phyloP scores from a whole-genome alignment of 805 yeast genomes.

The Suhomyces prunicola region DNA sequence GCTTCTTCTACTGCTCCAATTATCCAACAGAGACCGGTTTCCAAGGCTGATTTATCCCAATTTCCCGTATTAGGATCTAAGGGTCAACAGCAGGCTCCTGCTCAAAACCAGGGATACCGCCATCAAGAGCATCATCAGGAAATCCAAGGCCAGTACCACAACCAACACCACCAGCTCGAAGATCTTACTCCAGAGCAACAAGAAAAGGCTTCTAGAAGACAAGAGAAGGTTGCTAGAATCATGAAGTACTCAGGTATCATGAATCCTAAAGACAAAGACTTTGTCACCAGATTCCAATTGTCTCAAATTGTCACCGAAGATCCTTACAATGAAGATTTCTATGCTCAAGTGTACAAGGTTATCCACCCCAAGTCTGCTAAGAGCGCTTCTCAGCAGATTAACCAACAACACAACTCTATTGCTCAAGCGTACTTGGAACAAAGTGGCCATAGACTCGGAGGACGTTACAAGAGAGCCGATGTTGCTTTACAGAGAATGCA shows the following conservation, averaged over 20 bases:
- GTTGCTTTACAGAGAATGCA: slow-evolving; percentile 96
- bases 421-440: slow-evolving; percentile 90
- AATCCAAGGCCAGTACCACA: slow-evolving; percentile 23
- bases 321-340: slow-evolving; percentile 95
- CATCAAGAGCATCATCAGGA: slow-evolving; percentile 14
- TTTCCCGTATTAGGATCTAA: slow-evolving; percentile 56
- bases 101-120: slow-evolving; percentile 11
- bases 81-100: slow-evolving; percentile 14
- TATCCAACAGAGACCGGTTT: neutral
- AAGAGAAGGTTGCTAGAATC: slow-evolving; percentile 70
- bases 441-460: slow-evolving; percentile 87
- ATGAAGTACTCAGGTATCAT: slow-evolving; percentile 85
- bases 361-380: slow-evolving; percentile 51
- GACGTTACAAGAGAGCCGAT: slow-evolving; percentile 79
- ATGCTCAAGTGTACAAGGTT: slow-evolving; percentile 83
- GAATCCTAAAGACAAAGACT: slow-evolving; percentile 97
- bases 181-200: slow-evolving; percentile 70
- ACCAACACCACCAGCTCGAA: slow-evolving; percentile 22
- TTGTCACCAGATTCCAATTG: slow-evolving; percentile 88
- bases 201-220: slow-evolving; percentile 62
- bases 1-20: neutral
- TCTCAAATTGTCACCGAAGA: slow-evolving; percentile 96
- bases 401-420: slow-evolving; percentile 68
- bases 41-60: slow-evolving; percentile 37
- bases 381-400: slow-evolving; percentile 49